A percentile compares a stretch with the other conserved stretches of the same genome.
Evolutionary conservation across 2,329 filamentous ascomycete species (phyloP).

Genomic region (Acephala macrosclerotiorum): DNA sequence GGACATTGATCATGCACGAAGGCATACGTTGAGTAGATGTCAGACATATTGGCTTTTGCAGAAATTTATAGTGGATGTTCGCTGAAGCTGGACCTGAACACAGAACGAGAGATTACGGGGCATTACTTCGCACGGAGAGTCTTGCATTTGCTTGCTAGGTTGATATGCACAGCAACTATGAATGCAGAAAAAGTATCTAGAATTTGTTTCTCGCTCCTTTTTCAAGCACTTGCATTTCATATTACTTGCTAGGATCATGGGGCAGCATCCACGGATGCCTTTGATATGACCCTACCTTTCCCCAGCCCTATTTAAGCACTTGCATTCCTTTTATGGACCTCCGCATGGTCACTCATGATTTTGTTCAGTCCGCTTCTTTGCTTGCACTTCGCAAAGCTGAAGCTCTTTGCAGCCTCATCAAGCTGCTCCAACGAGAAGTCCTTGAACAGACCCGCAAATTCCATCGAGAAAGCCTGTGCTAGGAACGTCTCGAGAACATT

Average conservation of each 20-base stretch:
- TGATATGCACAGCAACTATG: too few species aligned
- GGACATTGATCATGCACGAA: too few species aligned
- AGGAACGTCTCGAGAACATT: slow-evolving; percentile 56
- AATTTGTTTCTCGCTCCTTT: not conserved
- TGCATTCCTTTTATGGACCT: slow-evolving; percentile 6
- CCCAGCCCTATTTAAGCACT: not conserved
- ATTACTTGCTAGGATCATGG: not conserved
- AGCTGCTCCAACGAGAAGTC: slow-evolving; percentile 58
- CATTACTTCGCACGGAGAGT: too few species aligned
- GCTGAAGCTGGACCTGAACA: too few species aligned
- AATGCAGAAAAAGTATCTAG: too few species aligned
- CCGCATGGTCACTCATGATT: slow-evolving; percentile 36
- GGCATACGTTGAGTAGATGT: too few species aligned
- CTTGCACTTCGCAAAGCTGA: slow-evolving; percentile 58
- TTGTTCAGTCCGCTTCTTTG: slow-evolving; percentile 49
- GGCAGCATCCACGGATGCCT: not conserved
- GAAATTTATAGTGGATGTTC: too few species aligned
- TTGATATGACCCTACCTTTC: not conserved
- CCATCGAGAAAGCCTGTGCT: slow-evolving; percentile 58
- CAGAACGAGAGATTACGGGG: too few species aligned
- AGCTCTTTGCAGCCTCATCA: slow-evolving; percentile 55
- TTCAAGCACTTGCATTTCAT: not conserved
- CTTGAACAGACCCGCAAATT: slow-evolving; percentile 62
- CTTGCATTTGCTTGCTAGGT: too few species aligned
- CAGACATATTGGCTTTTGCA: too few species aligned